Base-by-base conservation (phyloP, 352 stramenopile genomes). In the Elongisporangium undulatum region DNA sequence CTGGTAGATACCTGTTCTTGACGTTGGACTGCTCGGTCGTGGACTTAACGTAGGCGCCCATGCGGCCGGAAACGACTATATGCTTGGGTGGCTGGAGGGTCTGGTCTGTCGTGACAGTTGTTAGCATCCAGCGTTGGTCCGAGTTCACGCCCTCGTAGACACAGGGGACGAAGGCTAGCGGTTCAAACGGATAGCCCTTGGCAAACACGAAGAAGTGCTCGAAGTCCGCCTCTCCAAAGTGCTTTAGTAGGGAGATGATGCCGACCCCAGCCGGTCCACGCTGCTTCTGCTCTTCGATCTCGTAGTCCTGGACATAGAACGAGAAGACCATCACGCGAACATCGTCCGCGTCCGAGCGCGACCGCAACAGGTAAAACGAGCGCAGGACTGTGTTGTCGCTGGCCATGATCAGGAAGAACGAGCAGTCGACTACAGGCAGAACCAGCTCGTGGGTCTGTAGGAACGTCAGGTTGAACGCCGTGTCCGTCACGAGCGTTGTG, bases 391-490 rank as follows among this genome's bases (percentile, higher is more conserved):
- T 72, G 4, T 54, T 50, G 53, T 68, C 64, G 8, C 56, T 56
- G 8, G 66, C 15, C 1, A 61, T 0, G 53, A 86, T 64, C 22
- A 64, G 50, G 0, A 39, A 56, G 13, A 63, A 80, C 8, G 67
- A 65, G 53, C 77, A 87, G 52, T 85, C 74, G 9, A 83, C 63
- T 0, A 87, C 57, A 0, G 73, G 66, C 19, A 72, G 24, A 4
- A 87, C 65, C 15, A 87, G 64, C 41, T 85, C 77, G 1, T 48
- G 26, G 4, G 26, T 57, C 19, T 57, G 20, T 58, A 20, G 7
- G 12, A 69, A 67, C 24, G 61, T 67, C 26, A 81, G 48, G 23
- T 69, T 71, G 55, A 71, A 73, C 8, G 51, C 55, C 5, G 54
- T 38, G 3, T 69, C 20, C 3, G 51, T 26, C 34, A 72, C 53